These are phyloP conservation scores for Posidonia australis DNA, from an alignment of 106 monocot species.

Conservation along the genomic window DNA sequence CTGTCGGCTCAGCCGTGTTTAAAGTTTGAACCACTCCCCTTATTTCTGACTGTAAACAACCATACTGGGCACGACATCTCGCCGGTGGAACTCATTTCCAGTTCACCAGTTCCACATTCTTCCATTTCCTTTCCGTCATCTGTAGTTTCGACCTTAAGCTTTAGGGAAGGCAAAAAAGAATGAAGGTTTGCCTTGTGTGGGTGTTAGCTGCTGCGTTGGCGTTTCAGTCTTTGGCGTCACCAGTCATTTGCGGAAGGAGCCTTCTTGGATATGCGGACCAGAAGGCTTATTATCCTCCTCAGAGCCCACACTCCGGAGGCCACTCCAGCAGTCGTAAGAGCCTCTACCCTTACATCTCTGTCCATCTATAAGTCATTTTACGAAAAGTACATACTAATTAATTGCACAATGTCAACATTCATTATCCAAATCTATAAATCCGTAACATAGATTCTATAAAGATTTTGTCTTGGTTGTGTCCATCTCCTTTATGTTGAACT, in stretches of 20 bases:
- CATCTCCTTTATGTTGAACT: too few relatives aligned
- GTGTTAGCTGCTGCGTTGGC: background rate
- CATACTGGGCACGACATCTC: too few relatives aligned
- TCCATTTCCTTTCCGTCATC: background rate
- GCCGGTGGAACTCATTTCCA: too few relatives aligned
- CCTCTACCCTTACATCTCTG: too few relatives aligned
- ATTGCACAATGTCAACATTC: too few relatives aligned
- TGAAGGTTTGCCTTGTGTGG: constrained; percentile 3
- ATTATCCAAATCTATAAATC: too few relatives aligned
- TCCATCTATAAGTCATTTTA: background rate
- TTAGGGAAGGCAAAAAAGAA: background rate
- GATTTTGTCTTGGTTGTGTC: too few relatives aligned
- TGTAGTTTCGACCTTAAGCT: background rate
- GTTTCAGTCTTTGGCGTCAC: background rate
- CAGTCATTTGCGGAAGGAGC: background rate
- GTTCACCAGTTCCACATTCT: background rate
- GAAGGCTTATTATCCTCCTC: background rate
- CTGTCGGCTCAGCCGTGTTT: too few relatives aligned
- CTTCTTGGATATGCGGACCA: background rate
- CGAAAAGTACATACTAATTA: background rate
- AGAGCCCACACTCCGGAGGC: background rate
- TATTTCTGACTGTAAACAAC: too few relatives aligned
- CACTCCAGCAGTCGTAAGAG: constrained; percentile 2
- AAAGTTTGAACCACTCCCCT: too few relatives aligned
- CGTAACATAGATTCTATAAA: too few relatives aligned